These are phyloP conservation scores for Crithidia brevicula DNA, from an alignment of 208 protist species.

Conservation along the genomic window DNA sequence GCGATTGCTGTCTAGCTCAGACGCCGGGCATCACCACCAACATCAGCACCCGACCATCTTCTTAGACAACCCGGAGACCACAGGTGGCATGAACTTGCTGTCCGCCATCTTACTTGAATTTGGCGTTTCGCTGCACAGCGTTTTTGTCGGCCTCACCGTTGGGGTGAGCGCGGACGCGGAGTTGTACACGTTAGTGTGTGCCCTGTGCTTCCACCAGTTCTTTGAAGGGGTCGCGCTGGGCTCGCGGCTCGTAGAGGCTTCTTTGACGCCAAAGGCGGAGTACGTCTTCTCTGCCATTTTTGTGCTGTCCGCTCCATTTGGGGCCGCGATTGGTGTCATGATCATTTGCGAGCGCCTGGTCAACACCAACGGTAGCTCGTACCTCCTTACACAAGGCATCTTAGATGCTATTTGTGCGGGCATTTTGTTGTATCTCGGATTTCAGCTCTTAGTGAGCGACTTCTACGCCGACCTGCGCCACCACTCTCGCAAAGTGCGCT, in stretches of 20 bases:
- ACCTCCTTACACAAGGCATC: conserved; percentile 51
- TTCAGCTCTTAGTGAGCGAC: conserved; percentile 57
- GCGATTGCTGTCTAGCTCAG: conserved; percentile 18
- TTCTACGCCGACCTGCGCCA: conserved; percentile 49
- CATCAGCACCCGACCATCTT: conserved; percentile 15
- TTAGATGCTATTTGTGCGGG: conserved; percentile 59
- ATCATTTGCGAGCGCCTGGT: conserved; percentile 30
- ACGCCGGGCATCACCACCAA: conserved; percentile 17
- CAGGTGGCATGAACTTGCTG: conserved; percentile 15
- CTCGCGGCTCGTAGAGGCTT: conserved; percentile 53
- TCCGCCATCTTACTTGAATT: conserved; percentile 61
- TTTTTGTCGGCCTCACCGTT: conserved; percentile 69
- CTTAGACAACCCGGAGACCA: not conserved
- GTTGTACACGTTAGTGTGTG: conserved; percentile 46
- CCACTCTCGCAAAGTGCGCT: conserved; percentile 12
- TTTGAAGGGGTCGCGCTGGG: conserved; percentile 74
- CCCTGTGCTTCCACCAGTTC: conserved; percentile 73
- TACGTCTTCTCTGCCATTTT: conserved; percentile 47
- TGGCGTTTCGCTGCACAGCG: conserved; percentile 65
- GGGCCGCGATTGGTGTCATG: conserved; percentile 36
- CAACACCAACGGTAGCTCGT: conserved; percentile 36
- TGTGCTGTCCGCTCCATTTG: conserved; percentile 58
- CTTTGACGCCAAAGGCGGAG: conserved; percentile 38
- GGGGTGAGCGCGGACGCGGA: conserved; percentile 51
- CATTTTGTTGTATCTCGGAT: conserved; percentile 71